Evolutionary conservation across 495 filamentous ascomycete species (phyloP), one percentile per base, ranked within the genome.

Genomic region (Hypoxylon fuscum): DNA sequence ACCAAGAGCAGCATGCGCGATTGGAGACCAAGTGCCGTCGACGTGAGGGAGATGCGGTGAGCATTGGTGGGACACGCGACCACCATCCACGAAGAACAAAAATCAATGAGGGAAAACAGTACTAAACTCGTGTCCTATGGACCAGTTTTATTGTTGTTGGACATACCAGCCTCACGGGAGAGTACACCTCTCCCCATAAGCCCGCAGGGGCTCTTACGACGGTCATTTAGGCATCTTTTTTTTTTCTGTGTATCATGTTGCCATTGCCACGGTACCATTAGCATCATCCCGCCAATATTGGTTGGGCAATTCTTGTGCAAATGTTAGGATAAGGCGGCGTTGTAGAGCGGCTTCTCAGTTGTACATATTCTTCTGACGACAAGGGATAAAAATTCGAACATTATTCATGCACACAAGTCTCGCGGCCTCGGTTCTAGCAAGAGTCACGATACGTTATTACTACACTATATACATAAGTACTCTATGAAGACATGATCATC

Each of bases 281-380:
- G n/a, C 34, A 53, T 42, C 44, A 18, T 46, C 21, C 27, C 5
- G 22, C 35, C 27, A 50, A 43, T 55, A 8, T 20, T 40, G 8
- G 37, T n/a, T 43, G 3, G 41, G 41, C 1, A 11, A 18, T 25
- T 43, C n/a, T 8, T 23, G 40, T 46, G 55, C 21, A 31, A 34
- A 34, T 23, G 7, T 48, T 57, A 42, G 32, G 46, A 47, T 57
- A n/a, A n/a, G n/a, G 27, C 43, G 62, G 55, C 50, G 44, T 38
- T 57, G 27, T 18, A 38, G 41, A 34, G 32, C 40, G 57, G 52
- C 20, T 47, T 44, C 62, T 61, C 42, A 38, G 17, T 23, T 66
- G 63, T 66, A 66, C 51, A 66, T 66, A 66, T 66, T 56, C n/a
- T n/a, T n/a, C n/a, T 62, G 11, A 66, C 52, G 58, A 59, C 57